phyloP scores from a whole-genome alignment of 495 filamentous ascomycete species.

The Trichodelitschia bisporula region DNA sequence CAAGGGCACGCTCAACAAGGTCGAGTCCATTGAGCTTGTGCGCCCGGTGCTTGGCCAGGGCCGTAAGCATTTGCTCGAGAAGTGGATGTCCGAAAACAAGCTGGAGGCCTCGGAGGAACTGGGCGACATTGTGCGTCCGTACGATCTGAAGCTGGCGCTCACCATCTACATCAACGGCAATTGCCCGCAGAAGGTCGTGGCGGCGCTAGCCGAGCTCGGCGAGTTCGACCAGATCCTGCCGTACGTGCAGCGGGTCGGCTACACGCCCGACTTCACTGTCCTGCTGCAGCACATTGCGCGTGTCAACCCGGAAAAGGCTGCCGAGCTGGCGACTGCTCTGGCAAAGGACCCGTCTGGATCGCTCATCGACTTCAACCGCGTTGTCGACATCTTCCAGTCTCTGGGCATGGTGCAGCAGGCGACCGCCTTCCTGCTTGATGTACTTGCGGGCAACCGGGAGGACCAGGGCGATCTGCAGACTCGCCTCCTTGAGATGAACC shows the following conservation, averaged over 20 bases:
- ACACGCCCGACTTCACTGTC: conserved; percentile 75
- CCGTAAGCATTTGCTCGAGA: conserved; percentile 86
- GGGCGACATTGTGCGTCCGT: conserved; percentile 73
- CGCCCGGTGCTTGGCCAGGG: conserved; percentile 78
- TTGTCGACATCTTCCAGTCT: conserved; percentile 90
- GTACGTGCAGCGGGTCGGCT: conserved; percentile 60
- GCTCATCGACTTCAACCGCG: conserved; percentile 77
- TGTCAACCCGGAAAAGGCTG: conserved; percentile 79
- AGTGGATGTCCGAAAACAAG: conserved; percentile 92
- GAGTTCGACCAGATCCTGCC: conserved; percentile 90
- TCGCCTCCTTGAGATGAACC: conserved; percentile 89
- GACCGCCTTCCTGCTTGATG: conserved; percentile 89
- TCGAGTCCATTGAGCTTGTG: conserved; percentile 85
- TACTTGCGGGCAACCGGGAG: conserved; percentile 75
- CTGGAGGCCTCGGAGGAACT: conserved; percentile 87
- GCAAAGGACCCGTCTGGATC: conserved; percentile 67
- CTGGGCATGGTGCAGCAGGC: conserved; percentile 96
- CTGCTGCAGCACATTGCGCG: conserved; percentile 82
- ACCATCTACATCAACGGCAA: conserved; percentile 72
- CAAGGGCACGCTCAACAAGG: conserved; percentile 74
- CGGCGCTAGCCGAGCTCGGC: conserved; percentile 81
- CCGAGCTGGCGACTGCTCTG: conserved; percentile 74
- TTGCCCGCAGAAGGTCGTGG: conserved; percentile 74
- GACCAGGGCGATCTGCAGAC: conserved; percentile 89
- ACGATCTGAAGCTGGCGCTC: conserved; percentile 69